Base-by-base conservation (phyloP, 169 alveolate species). In the Eimeria zaria region DNA sequence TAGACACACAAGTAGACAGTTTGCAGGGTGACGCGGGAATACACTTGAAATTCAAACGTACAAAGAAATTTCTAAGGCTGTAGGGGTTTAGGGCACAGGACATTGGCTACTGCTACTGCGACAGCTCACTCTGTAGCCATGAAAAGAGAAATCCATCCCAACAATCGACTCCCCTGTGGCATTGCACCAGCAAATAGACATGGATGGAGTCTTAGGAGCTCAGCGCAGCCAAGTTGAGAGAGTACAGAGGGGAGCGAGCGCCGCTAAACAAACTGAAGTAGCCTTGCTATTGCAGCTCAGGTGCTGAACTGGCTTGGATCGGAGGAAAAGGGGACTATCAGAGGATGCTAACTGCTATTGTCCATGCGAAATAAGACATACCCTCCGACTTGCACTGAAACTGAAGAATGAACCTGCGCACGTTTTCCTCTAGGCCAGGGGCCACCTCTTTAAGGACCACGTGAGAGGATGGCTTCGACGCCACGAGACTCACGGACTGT, bases 91-190 rank as follows among this genome's bases (percentile, higher is more conserved):
- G 81, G 53, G 51, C 5, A 18, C 16, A 14, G 53, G 81, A 51
- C 0, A 11, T 71, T 71, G 81, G 30, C 20, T 76, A 64, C 87
- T 76, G 87, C 27, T 64, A 46, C 64, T 3, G 62, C 44, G 62
- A 24, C 14, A 46, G 93, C 96, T 93, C 60, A 93, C 96, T 44
- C 51, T 80, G 64, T n/a, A 64, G 78, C 94, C 96, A 73, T 93
- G 96, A 67, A 83, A 53, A 2, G 90, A 44, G 51, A 93, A 93
- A 55, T 93, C 96, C 6, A 93, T 67, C 8, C 94, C 93, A 16
- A 93, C 94, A 80, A 93, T 93, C 46, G 96, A 93, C 39, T 80
- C 88, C 53, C 96, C 96, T 93, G 88, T 41, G 39, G 76, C 80
- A 55, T 2, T 27, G 22, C 93, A 85, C 9, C 62, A 39, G 30